Base-by-base conservation (phyloP, 176 grass and related monocot species). In the Elaeis guineensis region DNA sequence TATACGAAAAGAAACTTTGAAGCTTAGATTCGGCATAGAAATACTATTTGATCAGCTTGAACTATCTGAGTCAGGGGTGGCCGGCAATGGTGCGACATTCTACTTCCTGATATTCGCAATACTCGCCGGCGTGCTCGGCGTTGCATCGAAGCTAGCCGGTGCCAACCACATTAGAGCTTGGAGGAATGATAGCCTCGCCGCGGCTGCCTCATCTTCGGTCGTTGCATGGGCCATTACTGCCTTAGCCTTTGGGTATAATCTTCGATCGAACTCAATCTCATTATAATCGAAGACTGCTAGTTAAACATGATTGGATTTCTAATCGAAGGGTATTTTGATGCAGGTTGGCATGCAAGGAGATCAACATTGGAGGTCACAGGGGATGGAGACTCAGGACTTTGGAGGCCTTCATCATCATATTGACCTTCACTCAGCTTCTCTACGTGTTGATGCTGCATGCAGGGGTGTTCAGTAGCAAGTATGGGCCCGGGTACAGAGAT, bases 71-170 rank as follows among this genome's bases (percentile, higher is more conserved):
- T 12, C 69, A 93, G 87, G 75, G 5, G 75, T 85, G 9, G 89
- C 69, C 5, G 84, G 83, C 26, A 95, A 95, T 63, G 80, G 79
- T 52, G 89, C 89, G 18, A 94, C 89, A 12, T 78, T 94, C 74
- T 94, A 85, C 76, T 94, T 94, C 68, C 75, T 88, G 6, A 57
- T 81, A 35, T 94, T 94, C 50, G 74, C 89, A 16, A 82, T 88
- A 51, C 71, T 94, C 0, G 84, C 84, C 1, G 74, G 89, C 4
- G 89, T 94, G n/a, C 75, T 94, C 5, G 89, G 89, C 14, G 84
- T 68, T 0, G 78, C 75, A 17, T 78, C 80, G 0, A 88, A 75
- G 48, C 64, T 94, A 5, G 73, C 84, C 0, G 84, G 77, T 14
- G 62, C 74, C 30, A 73, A 94, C 78, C 89, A 94, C 78, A 63